A percentile compares a stretch with the other conserved stretches of the same genome.
phyloP scores from a whole-genome alignment of 768 basidiomycete species.

The Dictyophora rubrovolvata region DNA sequence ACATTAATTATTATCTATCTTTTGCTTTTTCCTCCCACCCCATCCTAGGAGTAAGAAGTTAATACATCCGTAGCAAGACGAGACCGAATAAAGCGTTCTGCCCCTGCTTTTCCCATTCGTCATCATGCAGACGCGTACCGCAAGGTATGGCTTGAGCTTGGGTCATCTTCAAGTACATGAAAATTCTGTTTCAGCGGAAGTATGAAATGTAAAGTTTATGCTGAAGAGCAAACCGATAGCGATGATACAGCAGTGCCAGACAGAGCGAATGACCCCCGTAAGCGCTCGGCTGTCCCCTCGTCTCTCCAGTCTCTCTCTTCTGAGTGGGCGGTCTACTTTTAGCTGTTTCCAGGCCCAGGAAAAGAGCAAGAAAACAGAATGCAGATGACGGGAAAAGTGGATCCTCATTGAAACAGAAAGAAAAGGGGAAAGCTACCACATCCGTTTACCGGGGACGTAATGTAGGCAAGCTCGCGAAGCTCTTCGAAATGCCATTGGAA shows the following conservation, averaged over 20 bases:
- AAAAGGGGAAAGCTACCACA: not conserved
- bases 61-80: no score
- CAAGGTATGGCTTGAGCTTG: not conserved
- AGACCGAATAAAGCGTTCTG: no score
- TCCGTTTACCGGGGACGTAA: not conserved
- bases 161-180: not conserved
- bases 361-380: not conserved
- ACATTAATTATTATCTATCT: no score
- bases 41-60: no score
- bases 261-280: not conserved
- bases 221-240: not conserved
- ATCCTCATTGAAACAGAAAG: not conserved
- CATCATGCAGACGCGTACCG: not conserved
- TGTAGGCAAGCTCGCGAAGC: conserved; percentile 1
- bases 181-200: not conserved
- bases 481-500: conserved; percentile 18
- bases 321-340: not conserved
- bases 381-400: conserved; percentile 1
- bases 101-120: not conserved
- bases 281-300: not conserved
- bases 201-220: not conserved
- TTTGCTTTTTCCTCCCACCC: no score
- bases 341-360: not conserved
- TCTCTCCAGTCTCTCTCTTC: not conserved
- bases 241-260: not conserved